These are phyloP conservation scores for Ascochyta fabae DNA, from an alignment of 2,329 filamentous ascomycete genomes.

Conservation along the genomic window DNA sequence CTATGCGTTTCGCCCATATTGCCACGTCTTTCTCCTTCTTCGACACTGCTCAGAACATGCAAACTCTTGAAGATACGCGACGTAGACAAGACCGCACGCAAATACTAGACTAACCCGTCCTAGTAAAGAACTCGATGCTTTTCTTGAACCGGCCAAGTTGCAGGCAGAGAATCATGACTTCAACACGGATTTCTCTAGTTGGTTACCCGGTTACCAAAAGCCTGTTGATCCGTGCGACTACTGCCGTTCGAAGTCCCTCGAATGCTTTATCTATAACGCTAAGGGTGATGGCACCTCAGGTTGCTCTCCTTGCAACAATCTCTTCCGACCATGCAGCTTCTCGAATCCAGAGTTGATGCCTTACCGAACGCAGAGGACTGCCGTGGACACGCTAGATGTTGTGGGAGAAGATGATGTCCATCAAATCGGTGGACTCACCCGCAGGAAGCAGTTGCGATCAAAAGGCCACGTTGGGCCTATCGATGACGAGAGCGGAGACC, in stretches of 20 bases:
- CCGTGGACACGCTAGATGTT: constrained; percentile 56
- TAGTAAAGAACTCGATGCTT: constrained; percentile 6
- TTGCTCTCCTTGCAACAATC: constrained; percentile 56
- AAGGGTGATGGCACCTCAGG: constrained; percentile 48
- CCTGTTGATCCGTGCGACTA: constrained; percentile 56
- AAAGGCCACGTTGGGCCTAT: constrained; percentile 47
- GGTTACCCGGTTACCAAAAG: constrained; percentile 56
- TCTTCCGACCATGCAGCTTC: constrained; percentile 59
- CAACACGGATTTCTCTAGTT: constrained; percentile 54
- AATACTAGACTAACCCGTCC: background rate
- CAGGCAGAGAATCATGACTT: constrained; percentile 33
- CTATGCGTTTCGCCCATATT: background rate
- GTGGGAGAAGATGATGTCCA: constrained; percentile 52
- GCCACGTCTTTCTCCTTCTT: background rate
- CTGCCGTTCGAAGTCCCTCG: constrained; percentile 54
- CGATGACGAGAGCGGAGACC: constrained; percentile 39
- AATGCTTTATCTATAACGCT: constrained; percentile 54
- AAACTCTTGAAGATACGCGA: background rate
- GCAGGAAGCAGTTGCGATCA: constrained; percentile 48
- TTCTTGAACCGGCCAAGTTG: constrained; percentile 6
- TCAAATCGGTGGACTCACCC: constrained; percentile 43
- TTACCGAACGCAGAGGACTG: constrained; percentile 42
- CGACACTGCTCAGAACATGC: background rate
- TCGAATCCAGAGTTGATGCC: constrained; percentile 44
- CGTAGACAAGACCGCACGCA: background rate